Percentiles rank a stretch among this genome's conserved stretches.
Conservation (phyloP, 2,329 filamentous ascomycete genomes). For the Pestalotiopsis sp. region DNA sequence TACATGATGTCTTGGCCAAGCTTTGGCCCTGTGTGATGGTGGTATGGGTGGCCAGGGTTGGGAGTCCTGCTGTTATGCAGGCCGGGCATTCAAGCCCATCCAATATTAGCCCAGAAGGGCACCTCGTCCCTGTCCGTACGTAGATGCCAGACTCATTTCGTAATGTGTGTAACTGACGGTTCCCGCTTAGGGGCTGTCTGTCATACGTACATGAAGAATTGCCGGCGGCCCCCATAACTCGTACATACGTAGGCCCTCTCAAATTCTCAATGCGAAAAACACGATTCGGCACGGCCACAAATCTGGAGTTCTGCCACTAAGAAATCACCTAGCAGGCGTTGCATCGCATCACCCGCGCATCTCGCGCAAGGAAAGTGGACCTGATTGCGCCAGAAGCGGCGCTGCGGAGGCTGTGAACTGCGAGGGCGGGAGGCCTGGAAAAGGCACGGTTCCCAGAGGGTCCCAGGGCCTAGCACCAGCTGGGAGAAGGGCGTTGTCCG, state of each 20-base stretch:
- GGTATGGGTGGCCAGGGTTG: neutral
- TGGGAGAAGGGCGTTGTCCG: neutral
- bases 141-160: neutral
- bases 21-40: neutral
- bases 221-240: neutral
- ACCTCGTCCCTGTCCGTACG: neutral
- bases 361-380: neutral
- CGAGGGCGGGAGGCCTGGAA: neutral
- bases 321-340: constrained; percentile 1
- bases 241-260: neutral
- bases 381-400: constrained; percentile 1
- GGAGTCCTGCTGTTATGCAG: neutral
- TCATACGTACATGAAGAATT: neutral
- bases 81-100: neutral
- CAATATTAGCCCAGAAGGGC: neutral
- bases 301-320: neutral
- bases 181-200: neutral
- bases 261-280: neutral
- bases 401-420: neutral
- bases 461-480: neutral
- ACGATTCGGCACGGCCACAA: constrained; percentile 1
- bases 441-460: neutral
- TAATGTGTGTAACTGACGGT: neutral
- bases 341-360: neutral
- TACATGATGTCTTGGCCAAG: neutral